Percentiles rank a stretch among this genome's conserved stretches.
phyloP scores from a whole-genome alignment of 73 alveolate species.

The Paramecium pentaurelia region DNA sequence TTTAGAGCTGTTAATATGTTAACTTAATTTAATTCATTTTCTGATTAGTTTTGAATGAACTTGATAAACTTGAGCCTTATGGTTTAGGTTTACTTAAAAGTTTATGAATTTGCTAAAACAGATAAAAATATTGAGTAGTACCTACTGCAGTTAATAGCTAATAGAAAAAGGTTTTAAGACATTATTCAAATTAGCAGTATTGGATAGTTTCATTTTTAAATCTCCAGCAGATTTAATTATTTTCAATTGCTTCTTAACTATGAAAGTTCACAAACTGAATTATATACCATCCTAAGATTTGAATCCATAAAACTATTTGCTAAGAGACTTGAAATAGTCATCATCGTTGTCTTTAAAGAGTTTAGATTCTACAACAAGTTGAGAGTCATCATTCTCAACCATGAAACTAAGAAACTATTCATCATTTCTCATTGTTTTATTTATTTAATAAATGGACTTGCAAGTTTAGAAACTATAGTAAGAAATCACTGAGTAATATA shows the following conservation, averaged over 20 bases:
- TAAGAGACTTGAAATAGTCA: neutral
- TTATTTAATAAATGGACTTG: neutral
- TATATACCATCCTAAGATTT: neutral
- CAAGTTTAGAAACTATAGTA: neutral
- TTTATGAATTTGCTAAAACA: constrained; percentile 6
- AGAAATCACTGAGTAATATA: neutral
- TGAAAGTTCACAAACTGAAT: neutral
- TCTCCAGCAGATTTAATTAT: neutral
- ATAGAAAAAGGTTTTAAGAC: neutral
- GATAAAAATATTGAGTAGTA: neutral
- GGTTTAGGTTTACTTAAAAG: constrained; percentile 17
- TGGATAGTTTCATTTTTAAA: neutral
- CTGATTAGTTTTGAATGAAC: neutral
- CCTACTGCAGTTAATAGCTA: constrained; percentile 25
- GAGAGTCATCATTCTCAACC: constrained; percentile 31
- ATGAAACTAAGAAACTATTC: constrained; percentile 12
- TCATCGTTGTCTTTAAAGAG: neutral
- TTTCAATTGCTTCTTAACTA: neutral
- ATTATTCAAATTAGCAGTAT: neutral
- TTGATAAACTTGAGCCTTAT: neutral
- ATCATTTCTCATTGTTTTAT: neutral
- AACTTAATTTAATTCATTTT: neutral
- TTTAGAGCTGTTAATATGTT: constrained; percentile 4
- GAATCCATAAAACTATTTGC: constrained; percentile 8
- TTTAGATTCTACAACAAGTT: neutral